Conservation (phyloP, 371 early-diverging fungal species). For the Mucor irregularis region DNA sequence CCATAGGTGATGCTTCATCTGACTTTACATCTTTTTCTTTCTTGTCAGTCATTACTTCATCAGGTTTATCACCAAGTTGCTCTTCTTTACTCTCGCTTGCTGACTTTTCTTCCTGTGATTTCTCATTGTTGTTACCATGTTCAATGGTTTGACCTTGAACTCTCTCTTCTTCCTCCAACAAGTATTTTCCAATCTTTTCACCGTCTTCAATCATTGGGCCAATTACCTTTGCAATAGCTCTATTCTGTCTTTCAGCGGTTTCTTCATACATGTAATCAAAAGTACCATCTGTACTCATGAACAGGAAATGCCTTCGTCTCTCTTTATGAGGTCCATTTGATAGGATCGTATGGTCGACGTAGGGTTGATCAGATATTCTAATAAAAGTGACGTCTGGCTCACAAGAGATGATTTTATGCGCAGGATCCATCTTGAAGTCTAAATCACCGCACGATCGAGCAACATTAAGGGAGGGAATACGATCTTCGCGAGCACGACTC, state of each 20-base stretch:
- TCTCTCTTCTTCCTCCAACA: conserved; percentile 41
- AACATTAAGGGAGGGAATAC: conserved; percentile 58
- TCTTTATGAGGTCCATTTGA: conserved; percentile 28
- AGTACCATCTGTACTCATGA: conserved; percentile 52
- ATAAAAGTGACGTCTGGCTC: conserved; percentile 65
- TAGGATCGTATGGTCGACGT: conserved; percentile 20
- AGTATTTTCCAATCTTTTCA: conserved; percentile 40
- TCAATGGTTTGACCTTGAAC: conserved; percentile 32
- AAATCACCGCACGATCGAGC: conserved; percentile 68
- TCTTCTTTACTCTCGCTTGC: neutral
- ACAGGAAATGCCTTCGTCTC: conserved; percentile 45
- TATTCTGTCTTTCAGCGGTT: conserved; percentile 48
- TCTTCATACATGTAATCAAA: conserved; percentile 59
- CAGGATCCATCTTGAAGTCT: conserved; percentile 61
- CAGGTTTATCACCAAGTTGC: neutral
- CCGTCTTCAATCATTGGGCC: conserved; percentile 56
- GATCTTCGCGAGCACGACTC: conserved; percentile 42
- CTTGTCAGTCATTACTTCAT: neutral
- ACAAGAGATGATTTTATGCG: conserved; percentile 55
- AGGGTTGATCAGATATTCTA: conserved; percentile 34
- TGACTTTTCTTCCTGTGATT: neutral
- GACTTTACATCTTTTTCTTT: neutral
- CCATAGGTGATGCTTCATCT: neutral
- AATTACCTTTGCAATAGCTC: conserved; percentile 43
- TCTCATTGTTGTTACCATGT: conserved; percentile 12